phyloP scores from a whole-genome alignment of 2,329 filamentous ascomycete genomes.

The Neopestalotiopsis sp. region DNA sequence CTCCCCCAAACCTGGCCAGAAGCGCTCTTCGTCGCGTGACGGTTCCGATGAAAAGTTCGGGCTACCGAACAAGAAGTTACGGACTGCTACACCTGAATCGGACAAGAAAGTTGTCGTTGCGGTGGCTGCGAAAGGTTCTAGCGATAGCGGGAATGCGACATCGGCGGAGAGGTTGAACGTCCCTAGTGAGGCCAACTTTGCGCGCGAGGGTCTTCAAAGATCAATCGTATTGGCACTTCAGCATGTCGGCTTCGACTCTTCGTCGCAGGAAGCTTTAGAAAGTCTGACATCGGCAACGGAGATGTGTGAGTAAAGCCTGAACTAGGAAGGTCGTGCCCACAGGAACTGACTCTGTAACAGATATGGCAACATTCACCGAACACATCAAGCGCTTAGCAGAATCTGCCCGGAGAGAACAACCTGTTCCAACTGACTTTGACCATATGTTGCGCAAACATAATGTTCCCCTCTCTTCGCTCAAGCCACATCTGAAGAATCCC shows the following conservation, averaged over 20 bases:
- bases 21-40: conserved; percentile 30
- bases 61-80: conserved; percentile 31
- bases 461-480: conserved; percentile 55
- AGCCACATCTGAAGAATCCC: conserved; percentile 62
- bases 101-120: conserved; percentile 15
- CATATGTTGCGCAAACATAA: conserved; percentile 57
- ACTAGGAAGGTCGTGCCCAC: not conserved
- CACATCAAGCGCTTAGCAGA: conserved; percentile 54
- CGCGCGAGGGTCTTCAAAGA: conserved; percentile 54
- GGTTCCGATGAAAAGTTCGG: conserved; percentile 23
- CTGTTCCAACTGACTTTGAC: conserved; percentile 64
- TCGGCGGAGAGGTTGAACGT: conserved; percentile 25
- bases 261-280: conserved; percentile 63
- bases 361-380: conserved; percentile 54
- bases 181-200: conserved; percentile 38
- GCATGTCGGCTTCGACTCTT: conserved; percentile 63
- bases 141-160: conserved; percentile 14
- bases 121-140: not conserved
- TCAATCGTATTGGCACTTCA: conserved; percentile 61
- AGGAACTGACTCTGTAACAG: conserved; percentile 42
- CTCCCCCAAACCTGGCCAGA: conserved; percentile 21
- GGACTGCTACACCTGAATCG: conserved; percentile 27
- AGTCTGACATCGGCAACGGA: conserved; percentile 62
- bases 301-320: conserved; percentile 52
- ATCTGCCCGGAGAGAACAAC: conserved; percentile 56